Evolutionary conservation across 306 rosid genomes (phyloP), one percentile per base, ranked within the genome.

Genomic region (Betula pendula): DNA sequence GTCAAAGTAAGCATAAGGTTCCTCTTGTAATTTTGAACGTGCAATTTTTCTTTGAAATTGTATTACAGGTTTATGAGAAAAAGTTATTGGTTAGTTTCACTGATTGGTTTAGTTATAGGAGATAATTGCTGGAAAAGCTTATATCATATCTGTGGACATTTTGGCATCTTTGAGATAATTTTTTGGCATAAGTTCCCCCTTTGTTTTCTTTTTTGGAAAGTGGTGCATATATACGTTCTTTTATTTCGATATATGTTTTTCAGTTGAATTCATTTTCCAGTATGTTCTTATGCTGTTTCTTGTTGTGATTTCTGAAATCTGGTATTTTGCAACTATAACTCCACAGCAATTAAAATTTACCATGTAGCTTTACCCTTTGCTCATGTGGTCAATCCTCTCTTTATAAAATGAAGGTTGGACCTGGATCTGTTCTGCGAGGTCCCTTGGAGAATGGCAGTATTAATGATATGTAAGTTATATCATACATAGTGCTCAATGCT

Each of bases 341-440:
- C 70, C 47, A 53, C 79, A 42, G 13, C 62, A 15, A 40, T 40
- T 8, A 33, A 35, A 17, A 33, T 45, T 73, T 40, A 43, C 1
- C 33, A 6, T 42, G 40, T 50, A 8, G 67, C 72, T 60, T 19
- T 72, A 25, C 73, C 33, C 59, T 80, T 33, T 78, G 55, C 77
- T 80, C 68, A 80, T 76, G 24, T 62, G 71, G 73, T 80, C 73
- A 69, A 70, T 74, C 43, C 68, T 73, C 44, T 78, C 73, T 83
- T 82, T 83, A 71, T 80, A 77, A 81, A 60, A 47, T 47, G 47
- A 83, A 95, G 98, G 91, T 95, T 85, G 98, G 90, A 66, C 87
- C 91, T 66, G 96, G 92, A 83, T 95, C 98, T 72, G 75, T 82
- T 85, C 84, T 95, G 78, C 92, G 89, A 80, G 98, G 97, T 50